These are phyloP conservation scores for Neurospora cerealis DNA, from an alignment of 495 filamentous ascomycete species.

Conservation along the genomic window DNA sequence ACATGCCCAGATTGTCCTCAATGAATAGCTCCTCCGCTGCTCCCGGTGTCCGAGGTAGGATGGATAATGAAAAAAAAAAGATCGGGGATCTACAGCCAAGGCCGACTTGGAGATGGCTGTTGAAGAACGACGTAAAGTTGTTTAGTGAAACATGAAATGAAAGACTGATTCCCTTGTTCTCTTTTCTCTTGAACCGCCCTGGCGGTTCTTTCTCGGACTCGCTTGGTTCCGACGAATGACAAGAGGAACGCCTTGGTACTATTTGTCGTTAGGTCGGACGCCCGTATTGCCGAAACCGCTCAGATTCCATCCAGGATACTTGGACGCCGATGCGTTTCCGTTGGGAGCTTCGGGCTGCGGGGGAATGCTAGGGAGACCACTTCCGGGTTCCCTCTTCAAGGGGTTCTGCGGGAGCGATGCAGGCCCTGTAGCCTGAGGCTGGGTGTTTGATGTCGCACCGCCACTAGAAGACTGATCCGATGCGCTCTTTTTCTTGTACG, in stretches of 20 bases:
- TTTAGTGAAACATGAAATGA: not conserved
- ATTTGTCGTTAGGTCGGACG: conserved; percentile 17
- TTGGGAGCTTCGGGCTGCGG: conserved; percentile 10
- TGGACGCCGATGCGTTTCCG: not conserved
- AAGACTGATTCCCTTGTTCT: not conserved
- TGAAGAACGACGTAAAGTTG: not conserved
- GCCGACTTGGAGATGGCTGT: not conserved
- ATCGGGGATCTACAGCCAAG: not conserved
- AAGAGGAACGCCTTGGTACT: not conserved
- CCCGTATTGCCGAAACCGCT: conserved; percentile 26
- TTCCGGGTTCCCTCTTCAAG: conserved; percentile 10
- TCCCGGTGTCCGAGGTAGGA: not conserved
- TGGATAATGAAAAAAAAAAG: not conserved
- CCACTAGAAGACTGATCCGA: not conserved
- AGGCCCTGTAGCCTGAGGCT: not conserved
- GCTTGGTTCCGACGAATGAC: not conserved
- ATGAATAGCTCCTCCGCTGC: not conserved
- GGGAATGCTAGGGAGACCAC: conserved; percentile 23
- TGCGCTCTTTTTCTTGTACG: conserved; percentile 3
- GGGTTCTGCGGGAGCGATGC: conserved; percentile 11
- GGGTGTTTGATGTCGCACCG: conserved; percentile 3
- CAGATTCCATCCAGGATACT: conserved; percentile 27
- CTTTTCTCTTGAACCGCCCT: not conserved
- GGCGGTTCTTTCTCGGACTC: not conserved
- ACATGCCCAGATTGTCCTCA: not conserved